These are phyloP conservation scores for Fusarium marasasianum DNA, from an alignment of 2,329 filamentous ascomycete species.

Conservation along the genomic window DNA sequence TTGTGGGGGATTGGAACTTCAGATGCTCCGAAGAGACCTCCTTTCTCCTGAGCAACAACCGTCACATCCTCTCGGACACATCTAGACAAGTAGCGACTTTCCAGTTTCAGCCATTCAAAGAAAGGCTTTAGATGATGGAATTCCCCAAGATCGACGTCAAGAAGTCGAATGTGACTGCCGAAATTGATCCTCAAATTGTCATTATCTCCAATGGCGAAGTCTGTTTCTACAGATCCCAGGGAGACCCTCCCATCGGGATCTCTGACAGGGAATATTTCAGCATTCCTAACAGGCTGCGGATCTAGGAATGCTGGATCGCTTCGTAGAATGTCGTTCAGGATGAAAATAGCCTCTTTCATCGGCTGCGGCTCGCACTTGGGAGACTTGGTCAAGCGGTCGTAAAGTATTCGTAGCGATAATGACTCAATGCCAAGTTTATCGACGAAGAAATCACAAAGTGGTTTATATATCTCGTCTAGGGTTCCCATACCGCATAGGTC, in stretches of 20 bases:
- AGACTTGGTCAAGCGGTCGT: background rate
- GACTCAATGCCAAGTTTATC: background rate
- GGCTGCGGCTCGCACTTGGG: background rate
- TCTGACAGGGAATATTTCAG: background rate
- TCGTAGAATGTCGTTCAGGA: background rate
- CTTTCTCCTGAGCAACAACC: background rate
- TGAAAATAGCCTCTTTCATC: background rate
- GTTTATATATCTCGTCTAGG: background rate
- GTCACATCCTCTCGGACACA: background rate
- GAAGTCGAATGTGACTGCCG: rapidly evolving
- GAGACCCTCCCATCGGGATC: background rate
- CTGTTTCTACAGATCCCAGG: background rate
- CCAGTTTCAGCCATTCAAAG: background rate
- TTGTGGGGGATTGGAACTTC: background rate
- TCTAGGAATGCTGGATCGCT: background rate
- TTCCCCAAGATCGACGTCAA: background rate
- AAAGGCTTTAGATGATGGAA: background rate
- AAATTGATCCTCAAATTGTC: background rate
- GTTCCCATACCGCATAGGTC: background rate
- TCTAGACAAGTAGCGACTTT: background rate
- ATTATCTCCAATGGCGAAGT: background rate
- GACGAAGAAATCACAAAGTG: background rate
- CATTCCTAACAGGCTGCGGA: background rate
- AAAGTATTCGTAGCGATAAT: background rate
- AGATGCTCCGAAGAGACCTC: background rate